Conservation (phyloP, 352 stramenopile genomes). For the Phytophthora aleatoria region DNA sequence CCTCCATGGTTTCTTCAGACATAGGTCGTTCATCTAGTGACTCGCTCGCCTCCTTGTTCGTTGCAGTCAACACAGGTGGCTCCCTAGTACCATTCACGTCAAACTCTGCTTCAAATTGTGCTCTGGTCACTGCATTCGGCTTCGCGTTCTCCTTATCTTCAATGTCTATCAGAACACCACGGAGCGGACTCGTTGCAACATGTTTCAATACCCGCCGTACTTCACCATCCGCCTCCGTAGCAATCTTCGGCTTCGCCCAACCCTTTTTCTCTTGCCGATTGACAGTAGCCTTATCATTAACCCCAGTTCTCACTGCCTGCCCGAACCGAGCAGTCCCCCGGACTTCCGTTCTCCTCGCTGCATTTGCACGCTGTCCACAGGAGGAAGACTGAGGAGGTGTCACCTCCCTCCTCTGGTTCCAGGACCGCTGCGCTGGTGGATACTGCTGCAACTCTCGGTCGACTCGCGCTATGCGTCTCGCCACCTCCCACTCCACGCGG, state of each 20-base stretch:
- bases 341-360: not conserved
- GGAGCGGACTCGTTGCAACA: constrained; percentile 17
- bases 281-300: not conserved
- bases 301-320: not conserved
- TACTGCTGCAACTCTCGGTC: constrained; percentile 61
- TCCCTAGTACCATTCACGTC: not conserved
- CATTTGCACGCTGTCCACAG: not conserved
- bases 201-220: constrained; percentile 5
- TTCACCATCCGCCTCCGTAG: not conserved
- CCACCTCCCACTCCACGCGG: constrained; percentile 73
- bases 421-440: constrained; percentile 56
- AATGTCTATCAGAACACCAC: not conserved
- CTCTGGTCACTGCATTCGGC: constrained; percentile 8
- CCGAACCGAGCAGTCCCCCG: not conserved
- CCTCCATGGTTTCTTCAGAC: not conserved
- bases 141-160: constrained; percentile 22
- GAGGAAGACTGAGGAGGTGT: not conserved
- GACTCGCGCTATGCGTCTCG: constrained; percentile 69
- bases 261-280: not conserved
- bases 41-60: not conserved
- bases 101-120: not conserved
- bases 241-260: constrained; percentile 12
- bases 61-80: not conserved
- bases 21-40: not conserved
- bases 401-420: constrained; percentile 46